Evolutionary conservation across 768 basidiomycete species (phyloP).

Genomic region (Hydnomerulius pinastri): DNA sequence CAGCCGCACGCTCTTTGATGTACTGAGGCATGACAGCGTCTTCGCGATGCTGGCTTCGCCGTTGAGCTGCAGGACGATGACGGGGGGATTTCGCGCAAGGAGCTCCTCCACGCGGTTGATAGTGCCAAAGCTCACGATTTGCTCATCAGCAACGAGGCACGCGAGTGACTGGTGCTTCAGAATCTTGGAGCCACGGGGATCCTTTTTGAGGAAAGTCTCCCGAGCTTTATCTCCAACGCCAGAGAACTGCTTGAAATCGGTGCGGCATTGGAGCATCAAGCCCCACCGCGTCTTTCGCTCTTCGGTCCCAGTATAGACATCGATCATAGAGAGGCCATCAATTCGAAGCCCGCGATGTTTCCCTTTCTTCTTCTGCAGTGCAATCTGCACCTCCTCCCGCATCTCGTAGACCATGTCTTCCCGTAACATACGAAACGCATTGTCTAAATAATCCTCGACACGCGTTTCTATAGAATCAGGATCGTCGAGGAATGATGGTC

Average conservation of each 20-base stretch:
- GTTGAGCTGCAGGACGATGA: slow-evolving; percentile 57
- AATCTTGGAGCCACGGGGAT: slow-evolving; percentile 36
- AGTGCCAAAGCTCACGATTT: slow-evolving; percentile 55
- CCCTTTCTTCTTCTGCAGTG: slow-evolving; percentile 42
- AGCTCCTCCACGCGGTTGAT: slow-evolving; percentile 56
- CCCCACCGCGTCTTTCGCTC: slow-evolving; percentile 42
- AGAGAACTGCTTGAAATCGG: slow-evolving; percentile 40
- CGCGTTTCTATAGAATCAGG: slow-evolving; percentile 39
- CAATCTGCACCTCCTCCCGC: slow-evolving; percentile 56
- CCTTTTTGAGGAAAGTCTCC: slow-evolving; percentile 39
- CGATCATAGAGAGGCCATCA: slow-evolving; percentile 38
- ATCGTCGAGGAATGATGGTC: slow-evolving; percentile 43
- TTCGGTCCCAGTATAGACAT: slow-evolving; percentile 37
- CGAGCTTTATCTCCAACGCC: slow-evolving; percentile 37
- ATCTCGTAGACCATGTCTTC: slow-evolving; percentile 68
- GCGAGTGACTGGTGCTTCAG: slow-evolving; percentile 57
- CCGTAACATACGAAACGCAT: slow-evolving; percentile 63
- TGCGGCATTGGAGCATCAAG: slow-evolving; percentile 37
- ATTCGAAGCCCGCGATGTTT: slow-evolving; percentile 41
- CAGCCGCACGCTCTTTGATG: slow-evolving; percentile 38
- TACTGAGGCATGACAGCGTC: slow-evolving; percentile 43
- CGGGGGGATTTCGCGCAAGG: slow-evolving; percentile 48
- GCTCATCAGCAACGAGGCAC: slow-evolving; percentile 50
- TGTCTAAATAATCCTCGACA: slow-evolving; percentile 56
- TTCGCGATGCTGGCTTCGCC: slow-evolving; percentile 43